Evolutionary conservation across 169 alveolate species (phyloP), one percentile per base, ranked within the genome.

Genomic region (Eimeria tenella): DNA sequence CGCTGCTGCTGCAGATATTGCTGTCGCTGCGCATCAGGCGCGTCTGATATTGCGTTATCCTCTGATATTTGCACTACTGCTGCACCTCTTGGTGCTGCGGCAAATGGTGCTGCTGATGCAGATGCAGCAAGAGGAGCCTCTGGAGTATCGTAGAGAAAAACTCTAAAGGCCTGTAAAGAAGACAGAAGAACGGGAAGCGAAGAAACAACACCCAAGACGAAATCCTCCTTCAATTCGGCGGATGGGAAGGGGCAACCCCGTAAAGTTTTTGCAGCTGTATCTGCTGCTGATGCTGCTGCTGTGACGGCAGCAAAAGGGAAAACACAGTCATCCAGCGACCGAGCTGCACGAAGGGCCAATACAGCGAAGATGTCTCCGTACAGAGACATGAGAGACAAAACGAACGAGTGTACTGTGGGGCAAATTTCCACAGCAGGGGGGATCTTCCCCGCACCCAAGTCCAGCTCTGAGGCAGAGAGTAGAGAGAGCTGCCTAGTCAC

Each of bases 141-240:
- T 15, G 86, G 74, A 8, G 93, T 55, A 17, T 55, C 86, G 50
- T 9, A 58, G 77, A 75, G 90, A 42, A 42, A 74, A 13, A 62
- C 65, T 15, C 94, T 84, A 70, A 90, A 90, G 82, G 71, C 89
- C 25, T 73, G 77, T n/a, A 90, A 31, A 17, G 90, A 55, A 15
- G 94, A 90, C 56, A 90, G 94, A 4, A 90, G 52, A 15, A 90
- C 94, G 53, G 94, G 94, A 4, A 90, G 94, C 8, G 90, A 74
- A 21, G 90, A 56, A 8, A 60, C 73, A 31, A 90, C 77, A 4
- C 89, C 94, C 21, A 58, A 19, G 55, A 90, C 75, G 31, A 90
- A 90, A 9, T 62, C 65, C 50, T 74, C 94, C 25, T 75, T 60
- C 23, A 90, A 68, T 55, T 79, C 88, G 7, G 70, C 68, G 5